These are phyloP conservation scores for Lachnellula occidentalis DNA, from an alignment of 2,329 filamentous ascomycete species.

Conservation along the genomic window DNA sequence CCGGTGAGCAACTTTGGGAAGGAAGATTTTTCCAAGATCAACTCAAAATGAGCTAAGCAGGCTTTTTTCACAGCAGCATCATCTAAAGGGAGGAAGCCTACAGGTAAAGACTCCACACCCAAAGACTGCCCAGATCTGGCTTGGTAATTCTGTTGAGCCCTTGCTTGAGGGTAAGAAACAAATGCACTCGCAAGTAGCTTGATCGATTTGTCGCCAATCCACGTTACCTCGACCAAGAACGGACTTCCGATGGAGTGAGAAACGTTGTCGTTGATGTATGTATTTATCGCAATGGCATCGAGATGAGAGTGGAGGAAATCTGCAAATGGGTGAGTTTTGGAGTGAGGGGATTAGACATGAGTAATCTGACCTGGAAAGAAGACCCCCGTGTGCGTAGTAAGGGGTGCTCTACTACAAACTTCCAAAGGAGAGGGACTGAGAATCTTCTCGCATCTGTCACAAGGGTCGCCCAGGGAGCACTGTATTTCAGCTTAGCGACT, in stretches of 20 bases:
- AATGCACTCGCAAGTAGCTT: conserved; percentile 9
- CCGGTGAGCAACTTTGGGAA: background rate
- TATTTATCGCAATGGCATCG: conserved; percentile 1
- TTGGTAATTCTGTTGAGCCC: conserved; percentile 8
- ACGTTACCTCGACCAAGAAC: conserved; percentile 3
- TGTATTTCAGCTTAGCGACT: background rate
- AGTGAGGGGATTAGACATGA: background rate
- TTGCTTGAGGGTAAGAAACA: conserved; percentile 3
- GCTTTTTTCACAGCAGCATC: background rate
- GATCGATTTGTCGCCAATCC: conserved; percentile 3
- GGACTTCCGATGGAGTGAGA: background rate
- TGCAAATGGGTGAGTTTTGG: background rate
- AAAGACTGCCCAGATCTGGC: conserved; percentile 4
- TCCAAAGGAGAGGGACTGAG: background rate
- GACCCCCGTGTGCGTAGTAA: conserved; percentile 4
- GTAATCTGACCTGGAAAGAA: conserved; percentile 12
- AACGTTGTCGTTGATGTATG: conserved; percentile 9
- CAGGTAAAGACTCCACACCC: conserved; percentile 15
- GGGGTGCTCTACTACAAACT: conserved; percentile 14
- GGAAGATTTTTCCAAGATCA: background rate
- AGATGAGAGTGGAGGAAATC: conserved; percentile 8
- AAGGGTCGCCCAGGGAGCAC: conserved; percentile 17
- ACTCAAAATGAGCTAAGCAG: conserved; percentile 1
- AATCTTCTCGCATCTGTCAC: conserved; percentile 14
- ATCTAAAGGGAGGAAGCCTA: conserved; percentile 8